Evolutionary conservation across 805 yeast species (phyloP), one percentile per base, ranked within the genome.

Genomic region (Yamadazyma ubonensis): DNA sequence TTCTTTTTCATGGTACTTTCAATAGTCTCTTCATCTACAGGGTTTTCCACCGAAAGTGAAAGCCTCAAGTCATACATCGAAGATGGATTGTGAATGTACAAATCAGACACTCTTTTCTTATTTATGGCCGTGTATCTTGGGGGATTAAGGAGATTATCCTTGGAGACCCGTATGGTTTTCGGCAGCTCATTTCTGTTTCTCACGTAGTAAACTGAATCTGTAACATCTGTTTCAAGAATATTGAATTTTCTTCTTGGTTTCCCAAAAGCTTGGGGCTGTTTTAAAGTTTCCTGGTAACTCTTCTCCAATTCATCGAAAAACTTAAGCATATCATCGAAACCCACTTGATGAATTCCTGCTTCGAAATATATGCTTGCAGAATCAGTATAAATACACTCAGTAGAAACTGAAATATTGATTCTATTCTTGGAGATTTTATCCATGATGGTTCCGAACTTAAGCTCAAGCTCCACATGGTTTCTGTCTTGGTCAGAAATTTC

Each of bases 11-110:
- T 48, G 12, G 62, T 53, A 54, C 68, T 73, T 63, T 73, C 75
- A 57, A 82, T 50, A 65, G 81, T 60, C 56, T 78, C 61, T 63
- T 74, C 79, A 23, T 76, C 73, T 17, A 77, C 75, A 0, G 96
- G 96, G 43, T 81, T 58, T 76, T 89, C 97, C 20, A 85, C 61
- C 27, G 87, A 78, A 47, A 90, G 63, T 5, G 95, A 81, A 26
- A 89, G 65, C 50, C 95, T 74, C 50, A 83, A 69, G 61, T 89
- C 97, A 55, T 81, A 82, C 60, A 80, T 71, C 22, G 85, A 78
- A 47, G 85, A 82, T 3, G 96, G 96, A 39, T 83, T 75, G 53
- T 77, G 81, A 15, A 89, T 69, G 52, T 78, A 73, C 41, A 90
- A 59, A 55, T 84, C 88, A 2, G 87, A 76, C n/a, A 88, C 64